Evolutionary conservation across 163 green algal genomes (phyloP).

Genomic region (Scenedesmus sp.): DNA sequence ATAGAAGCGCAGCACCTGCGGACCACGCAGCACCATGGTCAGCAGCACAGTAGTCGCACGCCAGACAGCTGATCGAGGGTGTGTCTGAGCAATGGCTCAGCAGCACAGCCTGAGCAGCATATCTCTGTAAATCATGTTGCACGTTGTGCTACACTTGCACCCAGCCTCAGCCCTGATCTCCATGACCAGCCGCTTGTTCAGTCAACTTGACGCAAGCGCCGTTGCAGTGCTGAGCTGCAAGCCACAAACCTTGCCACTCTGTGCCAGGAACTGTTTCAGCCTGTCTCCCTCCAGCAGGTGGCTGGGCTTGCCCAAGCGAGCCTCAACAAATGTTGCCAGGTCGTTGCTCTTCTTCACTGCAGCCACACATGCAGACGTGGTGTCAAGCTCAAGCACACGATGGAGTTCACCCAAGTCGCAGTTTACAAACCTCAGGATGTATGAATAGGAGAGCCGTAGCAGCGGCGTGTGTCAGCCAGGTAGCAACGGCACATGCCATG

Average conservation of each 20-base stretch:
- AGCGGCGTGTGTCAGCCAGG: neutral
- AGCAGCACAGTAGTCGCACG: neutral
- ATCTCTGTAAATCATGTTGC: neutral
- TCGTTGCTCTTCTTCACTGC: slow-evolving; percentile 66
- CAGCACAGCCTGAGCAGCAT: too few relatives aligned
- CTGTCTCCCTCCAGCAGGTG: slow-evolving; percentile 75
- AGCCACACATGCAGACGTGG: neutral
- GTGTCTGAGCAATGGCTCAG: neutral
- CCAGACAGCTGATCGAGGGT: slow-evolving; percentile 59
- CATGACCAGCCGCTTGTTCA: too few relatives aligned
- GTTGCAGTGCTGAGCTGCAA: neutral
- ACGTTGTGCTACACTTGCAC: neutral
- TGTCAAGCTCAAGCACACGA: neutral
- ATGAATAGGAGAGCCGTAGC: neutral
- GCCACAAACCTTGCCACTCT: slow-evolving; percentile 70
- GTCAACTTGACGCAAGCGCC: too few relatives aligned
- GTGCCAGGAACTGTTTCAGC: slow-evolving; percentile 86
- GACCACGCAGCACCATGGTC: neutral
- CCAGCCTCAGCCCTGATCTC: too few relatives aligned
- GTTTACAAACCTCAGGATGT: too few relatives aligned
- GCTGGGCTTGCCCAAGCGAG: slow-evolving; percentile 80
- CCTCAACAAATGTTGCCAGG: slow-evolving; percentile 84
- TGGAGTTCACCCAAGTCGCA: too few relatives aligned
- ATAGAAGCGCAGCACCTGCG: slow-evolving; percentile 81
- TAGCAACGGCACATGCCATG: neutral